Evolutionary conservation across 306 rosid species (phyloP).

Genomic region (Cyamopsis tetragonoloba): DNA sequence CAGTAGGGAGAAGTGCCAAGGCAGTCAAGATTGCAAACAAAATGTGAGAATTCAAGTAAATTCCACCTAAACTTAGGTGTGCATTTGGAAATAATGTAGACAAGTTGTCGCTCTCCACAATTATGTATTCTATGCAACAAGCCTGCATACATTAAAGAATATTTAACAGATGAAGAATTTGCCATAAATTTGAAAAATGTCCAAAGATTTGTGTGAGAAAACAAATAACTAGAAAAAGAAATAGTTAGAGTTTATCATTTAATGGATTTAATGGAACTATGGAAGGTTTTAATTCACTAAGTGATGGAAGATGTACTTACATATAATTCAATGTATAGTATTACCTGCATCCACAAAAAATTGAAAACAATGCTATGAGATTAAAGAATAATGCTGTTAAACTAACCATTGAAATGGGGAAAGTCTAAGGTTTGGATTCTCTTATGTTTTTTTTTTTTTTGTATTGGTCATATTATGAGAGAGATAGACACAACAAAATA

Average conservation of each 20-base stretch:
- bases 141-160: conserved; percentile 46
- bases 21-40: conserved; percentile 62
- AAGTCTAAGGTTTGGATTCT: no score
- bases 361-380: not conserved
- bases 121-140: conserved; percentile 84
- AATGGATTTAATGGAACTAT: no score
- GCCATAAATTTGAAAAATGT: not conserved
- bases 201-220: no score
- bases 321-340: conserved; percentile 83
- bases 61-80: conserved; percentile 52
- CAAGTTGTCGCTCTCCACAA: conserved; percentile 88
- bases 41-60: conserved; percentile 45
- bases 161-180: conserved; percentile 7
- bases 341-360: conserved; percentile 54
- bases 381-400: not conserved
- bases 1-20: conserved; percentile 90
- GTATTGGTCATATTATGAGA: no score
- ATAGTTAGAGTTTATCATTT: no score
- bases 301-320: conserved; percentile 56
- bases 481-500: no score
- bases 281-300: no score
- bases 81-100: conserved; percentile 85
- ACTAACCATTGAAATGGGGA: not conserved
- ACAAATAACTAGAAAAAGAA: no score
- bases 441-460: no score